These are phyloP conservation scores for Cladosporium sp. DNA, from an alignment of 2,329 filamentous ascomycete genomes.

Conservation along the genomic window DNA sequence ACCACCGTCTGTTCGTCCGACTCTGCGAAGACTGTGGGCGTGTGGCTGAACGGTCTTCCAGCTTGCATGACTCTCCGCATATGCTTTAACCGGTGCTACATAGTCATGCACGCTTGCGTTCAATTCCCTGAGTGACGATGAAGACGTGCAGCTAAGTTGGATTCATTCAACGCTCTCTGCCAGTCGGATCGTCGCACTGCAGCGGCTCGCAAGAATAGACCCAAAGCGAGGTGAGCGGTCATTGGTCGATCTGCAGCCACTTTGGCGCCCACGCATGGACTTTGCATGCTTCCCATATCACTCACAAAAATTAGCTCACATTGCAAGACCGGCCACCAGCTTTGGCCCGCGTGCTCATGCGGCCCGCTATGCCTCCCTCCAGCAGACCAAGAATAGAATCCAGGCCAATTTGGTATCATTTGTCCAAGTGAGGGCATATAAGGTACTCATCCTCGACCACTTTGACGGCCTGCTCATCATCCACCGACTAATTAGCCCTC, in stretches of 20 bases:
- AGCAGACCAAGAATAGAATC: constrained; percentile 46
- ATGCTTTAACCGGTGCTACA: constrained; percentile 12
- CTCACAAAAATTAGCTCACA: constrained; percentile 12
- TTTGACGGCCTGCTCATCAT: constrained; percentile 33
- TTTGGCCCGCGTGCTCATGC: constrained; percentile 6
- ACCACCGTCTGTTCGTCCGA: background rate
- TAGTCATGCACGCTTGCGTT: constrained; percentile 12
- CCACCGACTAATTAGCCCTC: constrained; percentile 46
- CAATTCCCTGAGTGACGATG: constrained; percentile 1
- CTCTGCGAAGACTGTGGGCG: background rate
- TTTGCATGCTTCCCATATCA: constrained; percentile 6
- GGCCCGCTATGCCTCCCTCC: constrained; percentile 1
- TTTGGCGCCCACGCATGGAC: constrained; percentile 7
- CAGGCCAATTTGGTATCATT: constrained; percentile 34
- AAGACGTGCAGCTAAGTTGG: constrained; percentile 4
- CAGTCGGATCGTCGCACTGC: constrained; percentile 12
- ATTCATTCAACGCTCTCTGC: constrained; percentile 7
- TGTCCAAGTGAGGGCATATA: constrained; percentile 43
- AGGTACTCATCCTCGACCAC: constrained; percentile 37
- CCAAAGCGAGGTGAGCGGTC: background rate
- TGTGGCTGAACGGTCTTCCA: background rate
- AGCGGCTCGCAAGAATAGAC: constrained; percentile 10
- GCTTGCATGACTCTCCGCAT: constrained; percentile 8
- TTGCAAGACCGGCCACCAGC: constrained; percentile 9
- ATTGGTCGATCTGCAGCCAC: constrained; percentile 10